Conservation (phyloP, 176 grass and related monocot species). For the Areca catechu region DNA sequence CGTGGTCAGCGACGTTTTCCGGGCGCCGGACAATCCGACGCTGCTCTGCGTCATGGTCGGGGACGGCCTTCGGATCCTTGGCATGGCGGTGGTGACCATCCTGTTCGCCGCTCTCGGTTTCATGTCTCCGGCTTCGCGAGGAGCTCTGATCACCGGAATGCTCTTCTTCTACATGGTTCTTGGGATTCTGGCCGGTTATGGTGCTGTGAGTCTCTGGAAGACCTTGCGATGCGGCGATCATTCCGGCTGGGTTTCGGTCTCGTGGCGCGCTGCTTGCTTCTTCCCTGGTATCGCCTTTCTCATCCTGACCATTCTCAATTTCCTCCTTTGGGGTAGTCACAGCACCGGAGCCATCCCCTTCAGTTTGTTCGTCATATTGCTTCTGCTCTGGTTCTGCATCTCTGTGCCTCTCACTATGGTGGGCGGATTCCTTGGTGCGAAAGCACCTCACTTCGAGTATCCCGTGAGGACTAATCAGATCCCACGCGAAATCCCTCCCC, state of each 20-base stretch:
- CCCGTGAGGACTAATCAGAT: conserved; percentile 48
- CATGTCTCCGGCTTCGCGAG: conserved; percentile 59
- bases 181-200: conserved; percentile 33
- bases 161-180: conserved; percentile 48
- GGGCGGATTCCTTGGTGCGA: conserved; percentile 35
- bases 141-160: conserved; percentile 52
- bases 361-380: conserved; percentile 26
- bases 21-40: conserved; percentile 27
- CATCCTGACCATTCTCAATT: conserved; percentile 42
- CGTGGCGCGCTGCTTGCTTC: conserved; percentile 28
- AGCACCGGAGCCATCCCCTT: conserved; percentile 58
- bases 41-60: conserved; percentile 52
- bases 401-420: conserved; percentile 47
- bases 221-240: conserved; percentile 27
- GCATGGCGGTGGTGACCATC: conserved; percentile 56
- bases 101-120: conserved; percentile 68
- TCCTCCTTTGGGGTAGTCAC: conserved; percentile 52
- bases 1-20: conserved; percentile 38
- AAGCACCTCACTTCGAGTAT: conserved; percentile 31
- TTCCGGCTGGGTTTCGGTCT: conserved; percentile 37
- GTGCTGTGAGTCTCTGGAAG: conserved; percentile 43
- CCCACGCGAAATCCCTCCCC: conserved; percentile 25
- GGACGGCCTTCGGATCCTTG: conserved; percentile 54
- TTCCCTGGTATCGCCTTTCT: conserved; percentile 42
- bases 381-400: conserved; percentile 56